phyloP scores from a whole-genome alignment of 208 protist species.

The Strigomonas culicis region DNA sequence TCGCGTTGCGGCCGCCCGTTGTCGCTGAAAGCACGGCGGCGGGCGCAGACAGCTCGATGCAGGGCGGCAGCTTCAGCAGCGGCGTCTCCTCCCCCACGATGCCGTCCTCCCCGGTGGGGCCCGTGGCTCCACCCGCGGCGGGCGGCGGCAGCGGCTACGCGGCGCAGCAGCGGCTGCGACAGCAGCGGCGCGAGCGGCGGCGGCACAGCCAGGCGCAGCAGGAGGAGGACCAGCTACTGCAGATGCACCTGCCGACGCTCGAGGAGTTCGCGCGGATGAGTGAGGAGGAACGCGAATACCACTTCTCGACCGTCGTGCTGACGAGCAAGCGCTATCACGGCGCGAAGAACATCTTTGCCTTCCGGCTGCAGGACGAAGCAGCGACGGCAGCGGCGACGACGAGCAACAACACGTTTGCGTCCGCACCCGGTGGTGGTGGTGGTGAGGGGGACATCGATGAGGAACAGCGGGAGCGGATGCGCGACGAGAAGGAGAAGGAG shows the following conservation, averaged over 20 bases:
- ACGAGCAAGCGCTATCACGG: neutral
- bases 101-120: neutral
- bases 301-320: neutral
- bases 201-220: too few species aligned
- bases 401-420: neutral
- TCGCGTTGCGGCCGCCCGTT: too few species aligned
- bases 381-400: too few species aligned
- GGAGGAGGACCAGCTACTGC: neutral
- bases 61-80: neutral
- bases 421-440: too few species aligned
- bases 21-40: too few species aligned
- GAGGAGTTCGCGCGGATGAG: neutral
- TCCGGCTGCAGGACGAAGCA: neutral
- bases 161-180: too few species aligned
- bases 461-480: neutral
- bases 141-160: too few species aligned
- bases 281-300: neutral
- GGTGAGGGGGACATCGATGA: neutral
- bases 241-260: neutral
- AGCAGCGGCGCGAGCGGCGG: too few species aligned
- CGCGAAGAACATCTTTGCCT: neutral
- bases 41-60: neutral
- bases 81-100: neutral
- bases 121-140: too few species aligned
- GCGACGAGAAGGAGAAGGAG: neutral